These are phyloP conservation scores for Brasenia schreberi DNA, from an alignment of 164 flowering plant genomes.

Conservation along the genomic window DNA sequence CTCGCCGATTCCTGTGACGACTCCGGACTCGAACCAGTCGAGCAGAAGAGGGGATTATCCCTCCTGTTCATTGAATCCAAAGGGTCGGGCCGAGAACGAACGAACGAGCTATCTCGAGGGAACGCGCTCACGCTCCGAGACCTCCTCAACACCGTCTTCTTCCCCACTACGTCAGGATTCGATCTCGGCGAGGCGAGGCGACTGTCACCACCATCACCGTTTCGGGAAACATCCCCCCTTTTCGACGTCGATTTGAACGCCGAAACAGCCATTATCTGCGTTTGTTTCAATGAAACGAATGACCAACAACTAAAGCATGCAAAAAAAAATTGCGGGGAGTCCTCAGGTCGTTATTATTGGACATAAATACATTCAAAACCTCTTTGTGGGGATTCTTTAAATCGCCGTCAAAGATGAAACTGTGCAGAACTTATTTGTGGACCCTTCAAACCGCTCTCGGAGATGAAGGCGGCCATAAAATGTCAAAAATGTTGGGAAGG, in stretches of 20 bases:
- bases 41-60: constrained; percentile 63
- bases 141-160: constrained; percentile 22
- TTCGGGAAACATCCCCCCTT: constrained; percentile 16
- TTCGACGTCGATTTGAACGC: constrained; percentile 53
- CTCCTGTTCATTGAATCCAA: constrained; percentile 35
- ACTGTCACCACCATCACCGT: not conserved
- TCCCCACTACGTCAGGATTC: constrained; percentile 10
- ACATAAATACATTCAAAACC: too few species aligned
- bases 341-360: too few species aligned
- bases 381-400: too few species aligned
- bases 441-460: too few species aligned
- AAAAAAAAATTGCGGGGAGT: too few species aligned
- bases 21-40: constrained; percentile 6
- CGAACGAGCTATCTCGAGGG: constrained; percentile 13
- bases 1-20: not conserved
- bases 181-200: constrained; percentile 7
- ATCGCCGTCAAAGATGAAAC: too few species aligned
- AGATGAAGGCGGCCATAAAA: too few species aligned
- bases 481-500: too few species aligned
- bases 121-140: constrained; percentile 60
- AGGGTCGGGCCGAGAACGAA: not conserved
- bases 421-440: too few species aligned
- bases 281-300: too few species aligned
- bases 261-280: constrained; percentile 35
- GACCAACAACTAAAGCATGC: too few species aligned